Evolutionary conservation across 805 yeast species (phyloP).

Genomic region (Metschnikowia noctiluminum): DNA sequence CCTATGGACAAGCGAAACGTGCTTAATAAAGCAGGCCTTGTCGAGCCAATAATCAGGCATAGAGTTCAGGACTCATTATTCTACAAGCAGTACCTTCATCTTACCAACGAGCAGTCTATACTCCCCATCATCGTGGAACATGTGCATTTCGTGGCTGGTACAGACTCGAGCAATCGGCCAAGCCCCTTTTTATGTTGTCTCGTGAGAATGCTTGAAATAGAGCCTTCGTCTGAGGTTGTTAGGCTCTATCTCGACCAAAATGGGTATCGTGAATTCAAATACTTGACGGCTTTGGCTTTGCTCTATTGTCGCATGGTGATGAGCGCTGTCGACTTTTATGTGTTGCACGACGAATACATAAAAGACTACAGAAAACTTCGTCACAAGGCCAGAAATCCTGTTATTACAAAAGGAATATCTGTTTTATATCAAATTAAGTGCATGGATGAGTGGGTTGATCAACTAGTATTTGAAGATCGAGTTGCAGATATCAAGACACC

Average conservation of each 20-base stretch:
- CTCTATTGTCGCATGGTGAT: constrained; percentile 60
- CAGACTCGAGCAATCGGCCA: constrained; percentile 56
- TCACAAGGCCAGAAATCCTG: constrained; percentile 28
- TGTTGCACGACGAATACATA: constrained; percentile 50
- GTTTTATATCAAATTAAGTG: constrained; percentile 38
- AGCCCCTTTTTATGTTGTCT: constrained; percentile 73
- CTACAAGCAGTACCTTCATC: constrained; percentile 39
- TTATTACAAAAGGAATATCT: constrained; percentile 22
- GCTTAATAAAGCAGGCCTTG: constrained; percentile 29
- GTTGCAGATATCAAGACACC: constrained; percentile 78
- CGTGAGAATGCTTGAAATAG: constrained; percentile 71
- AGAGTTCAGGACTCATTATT: constrained; percentile 42
- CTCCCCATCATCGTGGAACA: constrained; percentile 32
- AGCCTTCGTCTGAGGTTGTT: constrained; percentile 60
- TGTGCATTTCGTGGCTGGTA: constrained; percentile 53
- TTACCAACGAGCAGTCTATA: constrained; percentile 40
- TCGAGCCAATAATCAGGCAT: constrained; percentile 43
- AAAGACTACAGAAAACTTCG: constrained; percentile 71
- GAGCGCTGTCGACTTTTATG: constrained; percentile 25
- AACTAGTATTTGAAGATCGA: constrained; percentile 50
- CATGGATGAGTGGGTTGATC: constrained; percentile 76
- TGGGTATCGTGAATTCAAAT: constrained; percentile 60
- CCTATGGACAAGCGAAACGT: constrained; percentile 18
- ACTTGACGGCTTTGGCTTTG: constrained; percentile 65
- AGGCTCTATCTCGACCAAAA: constrained; percentile 53